Percentiles rank a stretch among this genome's conserved stretches.
phyloP scores from a whole-genome alignment of 176 grass and related monocot genomes.

The Musa beccarii region DNA sequence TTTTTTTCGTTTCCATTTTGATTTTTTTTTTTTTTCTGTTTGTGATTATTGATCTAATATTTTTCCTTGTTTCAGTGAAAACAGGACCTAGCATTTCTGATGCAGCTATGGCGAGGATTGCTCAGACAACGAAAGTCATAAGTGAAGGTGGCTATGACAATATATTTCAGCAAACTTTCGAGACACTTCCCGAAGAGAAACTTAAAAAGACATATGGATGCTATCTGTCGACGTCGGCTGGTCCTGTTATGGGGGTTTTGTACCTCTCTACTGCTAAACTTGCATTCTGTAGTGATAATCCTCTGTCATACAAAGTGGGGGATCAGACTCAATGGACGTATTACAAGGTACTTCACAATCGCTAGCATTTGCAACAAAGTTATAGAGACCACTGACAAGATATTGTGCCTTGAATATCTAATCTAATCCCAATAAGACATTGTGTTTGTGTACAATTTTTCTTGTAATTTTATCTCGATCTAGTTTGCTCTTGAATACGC shows the following conservation, averaged over 20 bases:
- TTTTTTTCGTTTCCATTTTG: not conserved
- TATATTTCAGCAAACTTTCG: constrained; percentile 90
- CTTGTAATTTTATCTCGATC: no score
- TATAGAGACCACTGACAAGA: not conserved
- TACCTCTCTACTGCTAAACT: constrained; percentile 82
- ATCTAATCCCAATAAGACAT: no score
- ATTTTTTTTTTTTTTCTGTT: not conserved
- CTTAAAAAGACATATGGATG: constrained; percentile 77
- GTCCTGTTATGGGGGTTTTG: constrained; percentile 92
- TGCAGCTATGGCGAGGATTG: constrained; percentile 87
- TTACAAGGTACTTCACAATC: constrained; percentile 63
- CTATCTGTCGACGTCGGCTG: constrained; percentile 89
- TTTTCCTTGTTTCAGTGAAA: constrained; percentile 63
- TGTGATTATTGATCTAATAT: not conserved
- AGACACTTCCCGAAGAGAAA: constrained; percentile 63
- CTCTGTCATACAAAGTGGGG: constrained; percentile 76
- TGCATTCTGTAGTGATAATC: constrained; percentile 91
- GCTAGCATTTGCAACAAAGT: not conserved
- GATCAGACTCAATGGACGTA: constrained; percentile 91
- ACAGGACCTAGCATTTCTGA: constrained; percentile 92
- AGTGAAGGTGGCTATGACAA: constrained; percentile 98
- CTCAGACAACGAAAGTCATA: constrained; percentile 90
- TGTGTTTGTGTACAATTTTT: no score
- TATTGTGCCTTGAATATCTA: no score
- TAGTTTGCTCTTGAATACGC: no score